Base-by-base conservation (phyloP, 2,329 filamentous ascomycete genomes). In the Cadophora luteo-olivacea region DNA sequence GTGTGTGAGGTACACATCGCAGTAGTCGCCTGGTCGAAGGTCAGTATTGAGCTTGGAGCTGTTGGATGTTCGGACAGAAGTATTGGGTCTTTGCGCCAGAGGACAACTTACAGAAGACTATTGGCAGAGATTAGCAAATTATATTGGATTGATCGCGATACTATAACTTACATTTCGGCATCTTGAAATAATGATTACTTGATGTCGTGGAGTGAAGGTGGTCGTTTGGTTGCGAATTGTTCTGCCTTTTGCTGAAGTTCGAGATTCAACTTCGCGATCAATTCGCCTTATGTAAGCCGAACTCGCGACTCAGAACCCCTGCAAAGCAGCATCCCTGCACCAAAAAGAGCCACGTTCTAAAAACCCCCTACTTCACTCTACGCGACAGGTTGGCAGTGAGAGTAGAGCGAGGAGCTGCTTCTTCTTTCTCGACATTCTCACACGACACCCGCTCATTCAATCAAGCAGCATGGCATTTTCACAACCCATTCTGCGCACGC, bases 1-100 rank as follows among this genome's bases (percentile, higher is more conserved):
- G 87, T 99, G 96, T 75, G 96, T 99, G 76, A 99, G 92, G 87
- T 99, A 99, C 81, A 99, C 96, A 91, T 99, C 96, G 88, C 96
- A 99, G 83, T 99, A 99, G 82, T 99, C 96, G 86, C 94, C 82
- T 86, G 71, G 70, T 77, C 64, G 77, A 74, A 69, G 68, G 64
- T 67, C 63, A 75, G 72, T 71, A n/a, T 58, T 22, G 51, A 60
- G 60, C 60, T 67, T 61, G 55, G 67, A 57, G 33, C 29, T 64
- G 12, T 62, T 51, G 52, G 22, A 32, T 67, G 57, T 71, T 61
- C 67, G 58, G 48, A 64, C 24, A 51, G 62, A 33, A 45, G 57
- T 66, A 49, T 69, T 66, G 11, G 64, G 66, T 62, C 8, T 58
- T 66, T 61, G 66, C 64, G 52, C 25, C 67, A 66, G 61, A 61